Evolutionary conservation across 305 asterid genomes (phyloP).

Genomic region (Fraxinus baroniana): DNA sequence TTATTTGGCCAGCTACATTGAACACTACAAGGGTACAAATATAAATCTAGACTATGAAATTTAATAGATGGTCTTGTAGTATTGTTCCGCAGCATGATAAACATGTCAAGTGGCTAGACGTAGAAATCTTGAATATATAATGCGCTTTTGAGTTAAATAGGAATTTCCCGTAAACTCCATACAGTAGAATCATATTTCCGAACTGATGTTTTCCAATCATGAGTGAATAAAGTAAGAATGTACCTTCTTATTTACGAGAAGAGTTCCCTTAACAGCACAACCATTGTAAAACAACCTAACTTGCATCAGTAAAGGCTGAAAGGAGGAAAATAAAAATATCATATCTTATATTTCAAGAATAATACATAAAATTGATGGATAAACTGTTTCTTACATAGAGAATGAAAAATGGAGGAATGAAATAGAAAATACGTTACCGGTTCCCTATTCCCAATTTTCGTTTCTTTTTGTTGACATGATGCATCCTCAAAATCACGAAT

Average conservation of each 20-base stretch:
- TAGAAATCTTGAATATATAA: background rate
- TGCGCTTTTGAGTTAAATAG: background rate
- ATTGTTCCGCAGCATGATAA: background rate
- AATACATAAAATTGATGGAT: background rate
- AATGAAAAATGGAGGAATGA: background rate
- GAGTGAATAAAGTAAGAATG: background rate
- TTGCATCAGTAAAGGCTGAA: slow-evolving; percentile 80
- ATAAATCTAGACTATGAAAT: background rate
- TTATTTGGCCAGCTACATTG: background rate
- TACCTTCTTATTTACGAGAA: slow-evolving; percentile 75
- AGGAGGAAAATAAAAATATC: slow-evolving; percentile 17
- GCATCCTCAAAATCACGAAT: slow-evolving; percentile 23
- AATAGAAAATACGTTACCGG: slow-evolving; percentile 40
- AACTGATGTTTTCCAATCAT: background rate
- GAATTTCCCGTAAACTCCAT: background rate
- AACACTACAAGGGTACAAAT: background rate
- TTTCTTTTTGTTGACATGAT: slow-evolving; percentile 28
- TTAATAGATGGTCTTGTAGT: background rate
- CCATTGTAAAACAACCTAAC: slow-evolving; percentile 73
- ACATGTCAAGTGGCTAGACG: background rate
- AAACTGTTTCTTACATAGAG: background rate
- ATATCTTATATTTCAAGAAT: slow-evolving; percentile 7
- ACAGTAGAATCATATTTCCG: background rate
- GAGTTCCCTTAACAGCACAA: slow-evolving; percentile 83
- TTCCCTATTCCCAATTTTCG: slow-evolving; percentile 35